These are phyloP conservation scores for Daldinia caldariorum DNA, from an alignment of 495 filamentous ascomycete species.

Conservation along the genomic window DNA sequence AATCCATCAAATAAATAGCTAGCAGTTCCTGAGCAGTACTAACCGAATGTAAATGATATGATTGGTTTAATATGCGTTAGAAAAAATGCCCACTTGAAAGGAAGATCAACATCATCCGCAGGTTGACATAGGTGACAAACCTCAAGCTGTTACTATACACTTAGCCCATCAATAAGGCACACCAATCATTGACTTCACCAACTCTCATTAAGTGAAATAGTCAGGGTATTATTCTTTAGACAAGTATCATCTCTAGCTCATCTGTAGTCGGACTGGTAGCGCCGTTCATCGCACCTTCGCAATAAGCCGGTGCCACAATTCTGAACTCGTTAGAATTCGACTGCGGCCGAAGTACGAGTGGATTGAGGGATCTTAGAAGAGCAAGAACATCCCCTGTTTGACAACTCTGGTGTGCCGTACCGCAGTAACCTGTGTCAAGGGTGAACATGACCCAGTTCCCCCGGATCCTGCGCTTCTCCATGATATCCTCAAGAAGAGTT, in stretches of 20 bases:
- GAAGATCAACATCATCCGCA: background rate
- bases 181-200: too few relatives aligned
- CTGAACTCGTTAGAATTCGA: background rate
- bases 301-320: background rate
- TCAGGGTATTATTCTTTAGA: background rate
- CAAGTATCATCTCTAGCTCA: slow-evolving; percentile 1
- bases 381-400: background rate
- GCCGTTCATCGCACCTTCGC: background rate
- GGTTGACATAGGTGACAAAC: background rate
- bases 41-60: background rate
- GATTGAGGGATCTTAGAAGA: background rate
- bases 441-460: background rate
- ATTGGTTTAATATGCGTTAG: background rate
- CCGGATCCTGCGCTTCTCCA: background rate
- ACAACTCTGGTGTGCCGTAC: background rate
- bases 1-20: background rate
- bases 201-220: background rate
- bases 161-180: too few relatives aligned
- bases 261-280: too few relatives aligned
- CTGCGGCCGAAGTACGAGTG: background rate
- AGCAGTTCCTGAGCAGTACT: background rate
- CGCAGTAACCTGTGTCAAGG: background rate
- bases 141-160: too few relatives aligned
- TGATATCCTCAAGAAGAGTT: background rate
- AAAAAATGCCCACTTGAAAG: background rate